phyloP scores from a whole-genome alignment of 768 basidiomycete genomes.

The Boletus rubroflammeus region DNA sequence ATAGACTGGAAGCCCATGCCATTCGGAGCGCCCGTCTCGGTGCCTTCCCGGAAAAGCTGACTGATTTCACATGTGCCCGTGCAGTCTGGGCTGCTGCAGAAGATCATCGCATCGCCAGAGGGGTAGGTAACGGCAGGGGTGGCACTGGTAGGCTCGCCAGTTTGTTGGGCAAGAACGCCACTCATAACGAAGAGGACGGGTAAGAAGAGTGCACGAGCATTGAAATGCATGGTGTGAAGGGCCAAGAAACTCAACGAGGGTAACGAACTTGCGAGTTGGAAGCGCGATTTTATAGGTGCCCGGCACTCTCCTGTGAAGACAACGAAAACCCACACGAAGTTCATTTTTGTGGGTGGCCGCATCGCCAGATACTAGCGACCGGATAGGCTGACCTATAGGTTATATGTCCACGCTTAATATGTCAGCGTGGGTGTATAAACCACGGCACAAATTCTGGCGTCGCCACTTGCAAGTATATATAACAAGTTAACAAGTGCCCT shows the following conservation, averaged over 20 bases:
- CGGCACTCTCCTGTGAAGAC: not conserved
- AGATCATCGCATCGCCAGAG: not conserved
- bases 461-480: not conserved
- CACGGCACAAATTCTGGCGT: too few species aligned
- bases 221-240: not conserved
- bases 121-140: not conserved
- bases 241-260: not conserved
- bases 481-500: not conserved
- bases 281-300: not conserved
- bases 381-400: not conserved
- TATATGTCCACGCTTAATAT: not conserved
- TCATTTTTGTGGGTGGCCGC: not conserved
- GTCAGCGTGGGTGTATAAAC: not conserved
- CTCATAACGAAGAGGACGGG: not conserved
- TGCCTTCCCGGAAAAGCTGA: too few species aligned
- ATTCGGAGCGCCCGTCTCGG: too few species aligned
- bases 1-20: too few species aligned
- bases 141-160: not conserved
- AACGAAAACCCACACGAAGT: not conserved
- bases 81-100: not conserved
- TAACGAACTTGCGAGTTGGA: not conserved
- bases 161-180: not conserved
- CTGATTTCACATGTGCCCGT: too few species aligned
- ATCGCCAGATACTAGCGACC: not conserved
- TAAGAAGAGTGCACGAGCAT: not conserved